Base-by-base conservation (phyloP, 129 eudicot species). In the Sambucus nigra region DNA sequence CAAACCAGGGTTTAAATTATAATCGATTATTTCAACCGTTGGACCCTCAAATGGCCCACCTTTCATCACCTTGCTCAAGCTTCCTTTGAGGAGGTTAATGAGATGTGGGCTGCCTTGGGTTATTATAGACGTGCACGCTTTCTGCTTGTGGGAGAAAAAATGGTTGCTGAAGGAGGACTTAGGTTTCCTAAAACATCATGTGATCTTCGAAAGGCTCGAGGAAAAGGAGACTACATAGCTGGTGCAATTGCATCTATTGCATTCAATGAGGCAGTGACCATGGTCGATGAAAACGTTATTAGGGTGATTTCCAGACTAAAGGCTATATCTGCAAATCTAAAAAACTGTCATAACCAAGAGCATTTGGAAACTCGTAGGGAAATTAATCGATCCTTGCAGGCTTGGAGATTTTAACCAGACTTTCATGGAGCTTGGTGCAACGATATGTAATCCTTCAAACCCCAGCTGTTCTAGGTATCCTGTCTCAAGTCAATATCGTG, bases 401-500 rank as follows among this genome's bases (percentile, higher is more conserved):
- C 98, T 95, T 64, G 98, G 98, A 61, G 98, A 85, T 70, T 91
- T 91, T 70, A 91, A 91, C 61, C 98, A 91, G 76, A 94, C 95
- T 57, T 74, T 91, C 49, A 91, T 91, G 98, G 98, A 91, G 70
- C 95, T 85, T 48, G 98, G 98, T 59, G 98, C 95, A 5, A 91
- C 95, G 17, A 15, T 91, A 66, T 91, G 98, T 70, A 84, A 80
- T 28, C 77, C 68, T 3, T 33, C 53, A 19, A 73, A 56, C 54
- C 98, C 98, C 23, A 70, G 61, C 47, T 91, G 98, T 63, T 73
- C 81, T 49, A 46, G 63, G 5, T 91, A 95, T 25, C 98, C 98
- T 8, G 33, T 91, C 19, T 79, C 94, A 32, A 61, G 45, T 66
- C 86, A 85, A 22, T 91, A 89, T 53, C 46, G 44, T 46, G 95